Conservation (phyloP, 495 filamentous ascomycete species). For the Neurospora sp. region DNA sequence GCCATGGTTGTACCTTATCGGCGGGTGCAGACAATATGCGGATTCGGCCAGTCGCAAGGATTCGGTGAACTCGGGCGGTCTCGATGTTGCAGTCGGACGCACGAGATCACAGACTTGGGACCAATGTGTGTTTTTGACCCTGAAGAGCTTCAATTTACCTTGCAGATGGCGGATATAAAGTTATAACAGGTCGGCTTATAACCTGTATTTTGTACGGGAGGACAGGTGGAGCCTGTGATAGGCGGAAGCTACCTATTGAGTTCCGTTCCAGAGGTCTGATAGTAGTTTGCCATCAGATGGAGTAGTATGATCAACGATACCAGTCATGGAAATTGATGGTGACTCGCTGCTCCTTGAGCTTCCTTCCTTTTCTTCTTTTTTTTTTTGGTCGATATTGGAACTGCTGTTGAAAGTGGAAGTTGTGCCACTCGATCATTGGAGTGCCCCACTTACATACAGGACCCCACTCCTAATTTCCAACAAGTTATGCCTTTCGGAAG, state of each 20-base stretch:
- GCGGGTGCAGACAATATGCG: background rate
- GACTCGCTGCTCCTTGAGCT: background rate
- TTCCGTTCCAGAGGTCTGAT: background rate
- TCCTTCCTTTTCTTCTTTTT: background rate
- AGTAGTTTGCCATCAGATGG: background rate
- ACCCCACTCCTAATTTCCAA: background rate
- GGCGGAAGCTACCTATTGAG: background rate
- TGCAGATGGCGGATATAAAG: background rate
- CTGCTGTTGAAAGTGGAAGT: background rate
- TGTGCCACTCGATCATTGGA: background rate
- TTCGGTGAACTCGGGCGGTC: background rate
- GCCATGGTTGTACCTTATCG: background rate
- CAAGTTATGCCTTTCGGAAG: background rate
- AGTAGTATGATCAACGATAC: background rate
- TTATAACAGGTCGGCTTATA: background rate
- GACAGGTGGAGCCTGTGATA: background rate
- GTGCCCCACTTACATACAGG: background rate
- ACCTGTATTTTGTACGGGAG: background rate
- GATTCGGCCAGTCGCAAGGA: background rate
- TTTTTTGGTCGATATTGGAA: background rate
- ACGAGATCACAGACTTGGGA: background rate
- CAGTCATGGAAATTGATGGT: background rate
- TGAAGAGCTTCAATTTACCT: background rate
- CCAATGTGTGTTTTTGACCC: background rate
- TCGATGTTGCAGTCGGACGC: background rate